Evolutionary conservation across 768 basidiomycete species (phyloP).

Genomic region (Exidia glandulosa): DNA sequence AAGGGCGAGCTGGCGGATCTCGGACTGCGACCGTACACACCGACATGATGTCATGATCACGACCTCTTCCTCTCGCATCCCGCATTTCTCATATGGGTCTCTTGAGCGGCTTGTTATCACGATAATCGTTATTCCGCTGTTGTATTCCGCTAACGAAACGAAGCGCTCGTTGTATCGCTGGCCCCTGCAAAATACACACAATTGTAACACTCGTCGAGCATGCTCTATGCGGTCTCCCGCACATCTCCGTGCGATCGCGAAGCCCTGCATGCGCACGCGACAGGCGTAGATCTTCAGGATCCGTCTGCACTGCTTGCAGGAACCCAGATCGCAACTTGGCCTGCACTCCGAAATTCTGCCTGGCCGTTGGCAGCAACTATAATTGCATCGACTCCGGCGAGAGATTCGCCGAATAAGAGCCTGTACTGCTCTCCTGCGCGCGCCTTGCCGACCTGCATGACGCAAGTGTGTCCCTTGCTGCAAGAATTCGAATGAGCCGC

Average conservation of each 20-base stretch:
- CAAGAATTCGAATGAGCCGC: too few species aligned
- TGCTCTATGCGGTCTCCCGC: too few species aligned
- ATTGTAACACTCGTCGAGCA: too few species aligned
- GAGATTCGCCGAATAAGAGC: slow-evolving; percentile 4
- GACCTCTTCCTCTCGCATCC: neutral
- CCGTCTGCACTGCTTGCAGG: neutral
- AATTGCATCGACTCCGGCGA: neutral
- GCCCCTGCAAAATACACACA: neutral
- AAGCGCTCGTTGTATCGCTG: neutral
- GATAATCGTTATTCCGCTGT: neutral
- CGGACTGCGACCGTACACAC: neutral
- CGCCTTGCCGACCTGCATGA: neutral
- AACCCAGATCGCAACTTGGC: slow-evolving; percentile 8
- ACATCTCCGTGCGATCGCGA: neutral
- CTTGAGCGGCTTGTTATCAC: neutral
- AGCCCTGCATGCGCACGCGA: neutral
- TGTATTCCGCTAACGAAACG: neutral
- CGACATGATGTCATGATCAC: neutral
- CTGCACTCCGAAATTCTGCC: slow-evolving; percentile 2
- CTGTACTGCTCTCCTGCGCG: neutral
- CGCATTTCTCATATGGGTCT: neutral
- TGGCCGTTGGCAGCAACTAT: slow-evolving; percentile 1
- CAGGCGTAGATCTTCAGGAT: neutral
- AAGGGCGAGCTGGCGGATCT: neutral
- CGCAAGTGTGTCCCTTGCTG: neutral